These are phyloP conservation scores for Paramecium primaurelia DNA, from an alignment of 73 alveolate species.

Conservation along the genomic window DNA sequence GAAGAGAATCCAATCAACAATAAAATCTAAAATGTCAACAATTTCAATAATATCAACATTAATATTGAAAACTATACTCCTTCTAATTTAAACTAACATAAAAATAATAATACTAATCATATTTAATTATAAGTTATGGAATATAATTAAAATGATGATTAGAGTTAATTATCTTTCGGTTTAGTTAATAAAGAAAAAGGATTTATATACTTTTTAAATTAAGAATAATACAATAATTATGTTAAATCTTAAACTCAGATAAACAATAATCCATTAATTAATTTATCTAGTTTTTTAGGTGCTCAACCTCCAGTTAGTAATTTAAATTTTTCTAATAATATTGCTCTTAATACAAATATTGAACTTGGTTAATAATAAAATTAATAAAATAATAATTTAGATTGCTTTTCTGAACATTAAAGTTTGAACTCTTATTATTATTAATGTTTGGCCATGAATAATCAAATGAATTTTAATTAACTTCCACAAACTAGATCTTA, in stretches of 20 bases:
- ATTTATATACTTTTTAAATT: neutral
- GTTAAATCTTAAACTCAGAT: neutral
- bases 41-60: neutral
- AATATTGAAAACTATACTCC: neutral
- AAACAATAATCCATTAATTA: neutral
- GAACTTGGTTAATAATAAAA: neutral
- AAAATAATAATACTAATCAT: neutral
- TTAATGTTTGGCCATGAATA: neutral
- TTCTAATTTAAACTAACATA: neutral
- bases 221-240: neutral
- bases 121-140: neutral
- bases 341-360: neutral
- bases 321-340: neutral
- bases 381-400: neutral
- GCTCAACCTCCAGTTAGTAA: neutral
- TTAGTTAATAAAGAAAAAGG: constrained; percentile 19
- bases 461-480: neutral
- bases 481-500: neutral
- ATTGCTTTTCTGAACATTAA: neutral
- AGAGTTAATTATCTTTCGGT: neutral
- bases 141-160: neutral
- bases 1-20: neutral
- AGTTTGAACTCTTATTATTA: neutral
- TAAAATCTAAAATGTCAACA: neutral
- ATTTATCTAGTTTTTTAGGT: neutral